Evolutionary conservation across 495 filamentous ascomycete species (phyloP), one percentile per base, ranked within the genome.

Genomic region (Annulohypoxylon maeteangense): DNA sequence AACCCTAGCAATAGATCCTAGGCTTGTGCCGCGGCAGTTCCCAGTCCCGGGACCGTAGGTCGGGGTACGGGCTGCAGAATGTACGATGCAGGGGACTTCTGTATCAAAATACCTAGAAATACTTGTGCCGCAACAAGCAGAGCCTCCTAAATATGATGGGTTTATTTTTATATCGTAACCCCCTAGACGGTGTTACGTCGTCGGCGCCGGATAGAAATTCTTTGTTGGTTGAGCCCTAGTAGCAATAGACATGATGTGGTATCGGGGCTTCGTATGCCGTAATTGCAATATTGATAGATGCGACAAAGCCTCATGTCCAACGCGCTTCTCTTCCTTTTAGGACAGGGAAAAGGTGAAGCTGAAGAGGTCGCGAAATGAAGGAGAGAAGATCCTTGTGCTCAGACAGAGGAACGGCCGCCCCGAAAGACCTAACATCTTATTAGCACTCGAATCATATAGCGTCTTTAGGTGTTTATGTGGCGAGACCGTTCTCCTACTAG

Each of bases 191-290:
- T n/a, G 47, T 29, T 36, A n/a, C 18, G 36, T 36, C 51, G 27
- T 40, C 20, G 27, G 20, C 32, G 27, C 31, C 32, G 27, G 40
- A 40, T 31, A 27, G 14, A 34, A 40, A 40, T 57, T 10, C 54
- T 40, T 14, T 40, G 54, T 57, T 57, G 54, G 54, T 57, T 57
- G n/a, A 18, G 32, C 32, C 54, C n/a, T 40, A 14, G 51, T 20
- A 55, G 22, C 14, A 32, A n/a, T 22, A 10, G n/a, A 11, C 0
- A 36, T 34, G 29, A 14, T 18, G 51, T 55, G 36, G 29, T 25
- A 36, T 29, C 20, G 31, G 6, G 3, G 51, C 10, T 20, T 25
- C 10, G 36, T 40, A 40, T 14, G 4, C 42, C 32, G 32, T 40
- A 40, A n/a, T 10, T 0, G 1, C 12, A 20, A 57, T 4, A 18